Conservation (phyloP, 129 eudicot species). For the Artemisia argyi region DNA sequence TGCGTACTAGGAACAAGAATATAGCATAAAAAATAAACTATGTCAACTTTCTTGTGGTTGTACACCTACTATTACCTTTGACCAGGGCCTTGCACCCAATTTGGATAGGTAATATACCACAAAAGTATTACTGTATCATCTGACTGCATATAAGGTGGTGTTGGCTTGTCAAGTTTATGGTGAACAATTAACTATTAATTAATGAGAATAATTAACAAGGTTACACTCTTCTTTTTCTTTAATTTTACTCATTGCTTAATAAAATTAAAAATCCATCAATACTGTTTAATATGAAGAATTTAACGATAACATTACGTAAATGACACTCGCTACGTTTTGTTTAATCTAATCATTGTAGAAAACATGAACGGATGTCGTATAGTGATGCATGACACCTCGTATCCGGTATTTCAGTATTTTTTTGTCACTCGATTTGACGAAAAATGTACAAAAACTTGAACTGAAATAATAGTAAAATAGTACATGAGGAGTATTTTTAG, state of each 20-base stretch:
- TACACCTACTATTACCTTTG: conserved; percentile 39
- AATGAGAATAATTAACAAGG: conserved; percentile 20
- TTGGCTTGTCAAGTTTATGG: conserved; percentile 22
- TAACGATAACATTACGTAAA: not conserved
- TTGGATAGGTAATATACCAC: conserved; percentile 28
- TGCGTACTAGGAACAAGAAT: conserved; percentile 18
- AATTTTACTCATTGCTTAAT: conserved; percentile 17
- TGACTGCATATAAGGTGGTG: conserved; percentile 9
- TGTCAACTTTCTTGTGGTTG: conserved; percentile 34
- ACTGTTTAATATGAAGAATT: not conserved
- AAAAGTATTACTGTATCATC: conserved; percentile 14
- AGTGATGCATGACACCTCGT: too few relatives aligned
- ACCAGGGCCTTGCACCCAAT: conserved; percentile 38
- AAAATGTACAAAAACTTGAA: not conserved
- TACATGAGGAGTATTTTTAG: not conserved
- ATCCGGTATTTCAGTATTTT: too few relatives aligned
- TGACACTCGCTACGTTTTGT: too few relatives aligned
- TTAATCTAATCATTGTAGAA: too few relatives aligned
- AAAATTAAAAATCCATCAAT: too few relatives aligned
- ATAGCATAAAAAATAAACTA: not conserved
- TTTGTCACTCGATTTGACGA: not conserved
- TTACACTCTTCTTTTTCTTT: conserved; percentile 16
- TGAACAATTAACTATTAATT: not conserved
- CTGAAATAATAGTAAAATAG: not conserved
- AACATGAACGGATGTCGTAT: too few relatives aligned